Evolutionary conservation across 1,139 yeast species (phyloP).

Genomic region (Martiniozyma asiatica): DNA sequence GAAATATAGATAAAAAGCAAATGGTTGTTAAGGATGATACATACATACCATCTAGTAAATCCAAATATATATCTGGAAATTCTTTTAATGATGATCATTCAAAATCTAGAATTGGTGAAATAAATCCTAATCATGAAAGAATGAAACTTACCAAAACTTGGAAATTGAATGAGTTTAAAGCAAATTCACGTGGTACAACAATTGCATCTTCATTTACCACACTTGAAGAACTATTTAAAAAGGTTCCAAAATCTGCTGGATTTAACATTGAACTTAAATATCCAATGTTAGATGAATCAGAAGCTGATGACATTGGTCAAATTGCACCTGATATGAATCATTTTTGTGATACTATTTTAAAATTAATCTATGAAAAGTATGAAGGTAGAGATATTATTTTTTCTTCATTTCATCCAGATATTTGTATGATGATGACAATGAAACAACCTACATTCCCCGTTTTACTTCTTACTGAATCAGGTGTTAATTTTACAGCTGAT

Average conservation of each 20-base stretch:
- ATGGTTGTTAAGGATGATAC: constrained; percentile 22
- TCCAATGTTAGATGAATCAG: constrained; percentile 92
- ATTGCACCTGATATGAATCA: constrained; percentile 73
- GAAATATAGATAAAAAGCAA: constrained; percentile 12
- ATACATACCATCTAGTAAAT: constrained; percentile 5
- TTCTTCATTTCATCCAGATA: constrained; percentile 91
- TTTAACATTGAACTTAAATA: constrained; percentile 92
- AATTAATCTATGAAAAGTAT: constrained; percentile 67
- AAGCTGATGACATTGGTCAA: constrained; percentile 78
- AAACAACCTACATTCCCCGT: constrained; percentile 93
- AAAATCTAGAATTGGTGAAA: constrained; percentile 5
- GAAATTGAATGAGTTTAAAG: constrained; percentile 80
- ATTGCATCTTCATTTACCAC: constrained; percentile 92
- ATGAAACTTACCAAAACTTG: constrained; percentile 83
- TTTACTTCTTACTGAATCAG: constrained; percentile 79
- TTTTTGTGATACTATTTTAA: constrained; percentile 78
- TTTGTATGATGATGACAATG: constrained; percentile 71
- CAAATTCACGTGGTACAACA: constrained; percentile 78
- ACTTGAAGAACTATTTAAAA: constrained; percentile 68
- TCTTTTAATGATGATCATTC: neutral
- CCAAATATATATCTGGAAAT: no score
- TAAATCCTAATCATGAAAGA: constrained; percentile 37
- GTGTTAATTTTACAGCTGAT: constrained; percentile 77
- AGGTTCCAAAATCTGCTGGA: constrained; percentile 75
- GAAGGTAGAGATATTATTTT: constrained; percentile 79